Conservation (phyloP, 2,329 filamentous ascomycete species). For the Exophiala mesophila region DNA sequence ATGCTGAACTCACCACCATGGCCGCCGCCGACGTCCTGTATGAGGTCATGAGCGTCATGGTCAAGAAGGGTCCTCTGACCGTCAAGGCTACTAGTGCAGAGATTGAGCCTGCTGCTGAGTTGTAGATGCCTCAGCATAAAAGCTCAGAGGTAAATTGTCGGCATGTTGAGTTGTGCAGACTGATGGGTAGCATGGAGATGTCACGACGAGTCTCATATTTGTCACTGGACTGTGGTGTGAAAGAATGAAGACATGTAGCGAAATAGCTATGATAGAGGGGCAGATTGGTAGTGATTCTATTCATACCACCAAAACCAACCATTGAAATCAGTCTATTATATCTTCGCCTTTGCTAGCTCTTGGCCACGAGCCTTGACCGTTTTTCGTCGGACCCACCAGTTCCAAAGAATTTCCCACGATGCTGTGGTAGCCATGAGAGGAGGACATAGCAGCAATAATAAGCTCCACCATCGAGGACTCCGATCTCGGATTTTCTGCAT, state of each 20-base stretch:
- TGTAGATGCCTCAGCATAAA: no score
- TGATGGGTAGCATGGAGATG: no score
- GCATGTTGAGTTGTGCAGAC: no score
- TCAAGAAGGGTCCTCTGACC: slow-evolving; percentile 68
- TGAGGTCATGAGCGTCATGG: slow-evolving; percentile 77
- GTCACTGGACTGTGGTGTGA: no score
- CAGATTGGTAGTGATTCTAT: no score
- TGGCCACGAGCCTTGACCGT: slow-evolving; percentile 39
- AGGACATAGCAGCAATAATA: slow-evolving; percentile 62
- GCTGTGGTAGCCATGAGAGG: slow-evolving; percentile 67
- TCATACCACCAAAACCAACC: no score
- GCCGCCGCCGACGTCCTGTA: slow-evolving; percentile 59
- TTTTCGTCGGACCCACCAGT: slow-evolving; percentile 58
- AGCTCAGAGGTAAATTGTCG: no score
- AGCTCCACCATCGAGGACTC: slow-evolving; percentile 83
- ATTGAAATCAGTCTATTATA: no score
- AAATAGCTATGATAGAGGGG: no score
- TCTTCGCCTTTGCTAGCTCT: slow-evolving; percentile 50
- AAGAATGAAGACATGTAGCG: no score
- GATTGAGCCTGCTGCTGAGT: neutral
- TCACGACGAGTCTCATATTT: no score
- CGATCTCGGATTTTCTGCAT: slow-evolving; percentile 57
- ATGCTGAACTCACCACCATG: slow-evolving; percentile 54
- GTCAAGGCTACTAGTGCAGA: slow-evolving; percentile 16
- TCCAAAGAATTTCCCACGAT: slow-evolving; percentile 67